phyloP scores from a whole-genome alignment of 2,329 filamentous ascomycete genomes.

The Cladorrhinum sp. region DNA sequence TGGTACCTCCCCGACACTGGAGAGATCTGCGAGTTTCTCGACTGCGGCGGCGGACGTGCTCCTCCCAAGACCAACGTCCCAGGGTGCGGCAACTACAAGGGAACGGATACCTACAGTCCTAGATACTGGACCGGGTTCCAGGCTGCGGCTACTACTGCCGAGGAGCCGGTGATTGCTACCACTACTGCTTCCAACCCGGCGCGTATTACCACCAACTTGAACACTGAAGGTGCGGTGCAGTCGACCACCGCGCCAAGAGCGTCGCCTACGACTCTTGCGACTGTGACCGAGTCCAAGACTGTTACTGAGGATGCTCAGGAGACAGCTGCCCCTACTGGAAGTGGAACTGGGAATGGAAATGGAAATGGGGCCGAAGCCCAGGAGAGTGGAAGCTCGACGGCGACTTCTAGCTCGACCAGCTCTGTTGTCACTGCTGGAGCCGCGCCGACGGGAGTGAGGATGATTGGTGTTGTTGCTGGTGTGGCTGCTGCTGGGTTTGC shows the following conservation, averaged over 20 bases:
- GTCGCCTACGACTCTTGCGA: not conserved
- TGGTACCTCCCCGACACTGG: conserved; percentile 62
- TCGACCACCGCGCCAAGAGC: not conserved
- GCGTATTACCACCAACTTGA: not conserved
- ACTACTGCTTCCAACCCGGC: not conserved
- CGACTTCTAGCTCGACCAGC: not conserved
- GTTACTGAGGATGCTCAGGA: not conserved
- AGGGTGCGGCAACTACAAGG: conserved; percentile 55
- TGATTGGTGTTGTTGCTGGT: conserved; percentile 13
- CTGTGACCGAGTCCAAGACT: not conserved
- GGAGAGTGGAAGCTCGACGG: not conserved
- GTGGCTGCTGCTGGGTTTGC: conserved; percentile 13
- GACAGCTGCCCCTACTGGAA: not conserved
- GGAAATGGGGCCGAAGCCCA: not conserved
- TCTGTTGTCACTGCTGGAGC: conserved; percentile 8
- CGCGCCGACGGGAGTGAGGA: conserved; percentile 1
- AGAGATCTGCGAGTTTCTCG: conserved; percentile 61
- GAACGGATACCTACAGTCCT: conserved; percentile 53
- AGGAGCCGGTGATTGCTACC: conserved; percentile 13
- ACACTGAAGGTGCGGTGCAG: not conserved
- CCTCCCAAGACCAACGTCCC: conserved; percentile 62
- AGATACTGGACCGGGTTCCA: conserved; percentile 41
- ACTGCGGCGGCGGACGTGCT: conserved; percentile 66
- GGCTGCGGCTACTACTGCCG: not conserved
- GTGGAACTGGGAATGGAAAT: not conserved